A percentile compares a stretch with the other conserved stretches of the same genome.
Evolutionary conservation across 1,284 basidiomycete species (phyloP).

Genomic region (Microbotryum silenes-acaulis): DNA sequence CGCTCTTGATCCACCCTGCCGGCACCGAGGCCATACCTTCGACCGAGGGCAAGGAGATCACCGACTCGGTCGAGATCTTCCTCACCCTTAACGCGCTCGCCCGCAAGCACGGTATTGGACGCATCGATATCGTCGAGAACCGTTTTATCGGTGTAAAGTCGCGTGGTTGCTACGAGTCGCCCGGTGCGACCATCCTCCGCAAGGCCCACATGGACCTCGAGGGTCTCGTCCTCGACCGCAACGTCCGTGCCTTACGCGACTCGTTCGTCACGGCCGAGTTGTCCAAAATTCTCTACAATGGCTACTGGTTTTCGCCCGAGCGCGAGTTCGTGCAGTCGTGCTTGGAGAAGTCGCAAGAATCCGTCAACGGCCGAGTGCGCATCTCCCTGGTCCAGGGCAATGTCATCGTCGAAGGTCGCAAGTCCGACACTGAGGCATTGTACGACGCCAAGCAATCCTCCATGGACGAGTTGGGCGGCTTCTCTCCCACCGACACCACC

Average conservation of each 20-base stretch:
- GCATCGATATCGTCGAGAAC: constrained; percentile 99
- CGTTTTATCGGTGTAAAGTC: constrained; percentile 99
- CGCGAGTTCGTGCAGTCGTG: constrained; percentile 85
- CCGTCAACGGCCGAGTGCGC: constrained; percentile 87
- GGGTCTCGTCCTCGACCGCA: constrained; percentile 93
- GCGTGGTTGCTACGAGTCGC: constrained; percentile 96
- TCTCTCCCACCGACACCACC: constrained; percentile 81
- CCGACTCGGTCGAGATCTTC: constrained; percentile 95
- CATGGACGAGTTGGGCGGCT: constrained; percentile 98
- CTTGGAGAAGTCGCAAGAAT: constrained; percentile 86
- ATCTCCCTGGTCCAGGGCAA: constrained; percentile 95
- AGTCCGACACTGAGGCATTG: constrained; percentile 66
- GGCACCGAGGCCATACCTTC: constrained; percentile 22
- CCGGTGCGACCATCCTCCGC: constrained; percentile 90
- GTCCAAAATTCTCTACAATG: constrained; percentile 90
- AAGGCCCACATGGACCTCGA: constrained; percentile 94
- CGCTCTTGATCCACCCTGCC: constrained; percentile 53
- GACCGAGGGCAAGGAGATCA: constrained; percentile 47
- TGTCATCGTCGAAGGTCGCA: constrained; percentile 84
- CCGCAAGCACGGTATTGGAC: constrained; percentile 88
- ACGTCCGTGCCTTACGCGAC: constrained; percentile 89
- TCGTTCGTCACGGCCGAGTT: constrained; percentile 87
- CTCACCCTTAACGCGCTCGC: constrained; percentile 82
- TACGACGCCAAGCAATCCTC: constrained; percentile 97
- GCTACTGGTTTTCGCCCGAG: constrained; percentile 75